Base-by-base conservation (phyloP, 2,329 filamentous ascomycete species). In the Calonectria honghensis region DNA sequence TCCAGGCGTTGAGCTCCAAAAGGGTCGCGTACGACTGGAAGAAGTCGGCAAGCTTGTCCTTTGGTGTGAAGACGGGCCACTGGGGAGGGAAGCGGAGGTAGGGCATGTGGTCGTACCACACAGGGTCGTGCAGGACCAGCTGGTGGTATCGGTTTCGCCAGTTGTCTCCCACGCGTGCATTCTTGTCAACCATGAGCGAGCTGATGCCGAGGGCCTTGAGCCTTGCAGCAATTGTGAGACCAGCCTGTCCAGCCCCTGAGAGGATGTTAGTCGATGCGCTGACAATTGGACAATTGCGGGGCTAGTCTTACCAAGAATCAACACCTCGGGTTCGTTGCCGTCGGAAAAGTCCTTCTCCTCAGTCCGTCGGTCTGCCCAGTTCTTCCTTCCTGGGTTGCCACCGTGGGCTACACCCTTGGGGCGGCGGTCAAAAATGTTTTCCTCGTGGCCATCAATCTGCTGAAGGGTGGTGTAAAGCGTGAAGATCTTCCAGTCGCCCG, bases 31-130 rank as follows among this genome's bases (percentile, higher is more conserved):
- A 94, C 0, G 89, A 85, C 76, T 94, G 92, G 74, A 94, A 92
- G 84, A 91, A 95, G 52, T 94, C 91, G 2, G 88, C 93, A 0
- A 94, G 85, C 80, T 94, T 94, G 82, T 94, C 93, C 79, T 94
- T 94, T 7, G 93, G 92, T 0, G 92, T 94, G 82, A 93, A 95
- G 31, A 93, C 85, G 5, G 93, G 93, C 93, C 93, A 95, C 69
- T 89, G 88, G 0, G 88, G 80, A 0, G 93, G 93, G 80, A 94
- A 95, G 0, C 85, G 84, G 4, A 95, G 78, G 81, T 93, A 94
- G 0, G 93, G 91, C 85, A 94, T 85, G 78, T 91, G 90, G 65
- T 90, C 88, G 73, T 88, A 90, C 86, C 87, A 92, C 2, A 94
- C 90, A 0, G 92, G 92, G 77, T 94, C 93, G 77, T 95, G 93